Evolutionary conservation across 1,284 basidiomycete species (phyloP), one percentile per base, ranked within the genome.

Genomic region (Ceratobasidium theobromae): DNA sequence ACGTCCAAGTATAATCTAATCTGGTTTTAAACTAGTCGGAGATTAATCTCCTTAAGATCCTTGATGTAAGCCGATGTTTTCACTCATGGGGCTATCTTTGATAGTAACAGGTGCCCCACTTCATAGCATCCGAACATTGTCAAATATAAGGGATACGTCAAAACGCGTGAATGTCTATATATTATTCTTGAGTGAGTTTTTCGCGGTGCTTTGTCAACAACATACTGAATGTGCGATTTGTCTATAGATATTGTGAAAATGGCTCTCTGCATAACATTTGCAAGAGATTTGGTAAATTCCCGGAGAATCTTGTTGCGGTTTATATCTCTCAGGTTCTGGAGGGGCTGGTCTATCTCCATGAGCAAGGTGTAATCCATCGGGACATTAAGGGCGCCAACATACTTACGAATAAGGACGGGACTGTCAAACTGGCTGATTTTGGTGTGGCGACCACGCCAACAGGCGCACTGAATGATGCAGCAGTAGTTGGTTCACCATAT

Each of bases 321-420:
- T 98, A 98, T 78, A 93, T 98, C 72, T 91, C 90, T 53, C 96
- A 98, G 77, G 78, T 84, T 67, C 82, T 98, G 35, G 91, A 96
- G 73, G 95, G 95, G 1, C 82, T 98, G 21, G 87, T 94, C 48
- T 98, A 98, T 75, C 85, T 98, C 11, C 95, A 98, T 74, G 95
- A 97, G 71, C 93, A 96, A 79, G 95, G 95, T 80, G 95, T 98
- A 66, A 97, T 98, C 71, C 95, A 98, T 76, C 85, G 95, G n/a
- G 95, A 98, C 73, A 98, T 98, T 80, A 98, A 98, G 76, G 95
- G 95, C 41, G 95, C 95, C 14, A 98, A 98, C 72, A 95, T 98
- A 72, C 81, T 98, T 46, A 96, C 95, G n/a, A 97, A 96, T 75
- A 97, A 98, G 78, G 93, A 97, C 76, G 95, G 95, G n/a, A 89